phyloP scores from a whole-genome alignment of 768 basidiomycete genomes.

The Tephrocybe sp. region DNA sequence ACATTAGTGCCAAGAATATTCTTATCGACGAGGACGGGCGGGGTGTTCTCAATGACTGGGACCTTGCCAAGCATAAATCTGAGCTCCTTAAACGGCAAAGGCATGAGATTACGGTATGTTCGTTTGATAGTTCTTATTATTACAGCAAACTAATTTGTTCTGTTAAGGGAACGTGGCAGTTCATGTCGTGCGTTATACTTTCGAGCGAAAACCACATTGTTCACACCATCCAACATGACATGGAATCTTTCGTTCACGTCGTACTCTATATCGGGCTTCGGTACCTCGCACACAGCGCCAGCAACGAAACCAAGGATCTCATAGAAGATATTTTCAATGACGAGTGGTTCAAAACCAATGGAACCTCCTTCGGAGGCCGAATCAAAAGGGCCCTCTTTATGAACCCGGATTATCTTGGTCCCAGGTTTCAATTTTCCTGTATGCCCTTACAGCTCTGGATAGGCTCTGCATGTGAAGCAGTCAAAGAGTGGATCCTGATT shows the following conservation, averaged over 20 bases:
- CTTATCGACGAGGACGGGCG: background rate
- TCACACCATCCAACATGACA: background rate
- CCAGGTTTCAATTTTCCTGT: background rate
- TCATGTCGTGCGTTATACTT: conserved; percentile 27
- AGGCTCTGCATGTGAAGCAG: background rate
- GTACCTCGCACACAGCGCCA: background rate
- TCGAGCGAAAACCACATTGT: background rate
- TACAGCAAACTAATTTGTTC: background rate
- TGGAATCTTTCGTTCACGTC: background rate
- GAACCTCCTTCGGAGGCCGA: background rate
- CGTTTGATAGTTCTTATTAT: background rate
- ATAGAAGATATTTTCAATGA: background rate
- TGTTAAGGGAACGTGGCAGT: conserved; percentile 32
- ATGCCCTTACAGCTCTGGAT: background rate
- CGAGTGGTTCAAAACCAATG: background rate
- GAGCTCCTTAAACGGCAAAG: background rate
- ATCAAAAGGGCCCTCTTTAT: background rate
- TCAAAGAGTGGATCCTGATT: background rate
- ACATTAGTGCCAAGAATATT: conserved; percentile 1
- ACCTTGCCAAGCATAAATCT: background rate
- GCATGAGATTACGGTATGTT: conserved; percentile 2
- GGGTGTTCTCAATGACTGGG: conserved; percentile 1
- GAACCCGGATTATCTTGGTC: background rate
- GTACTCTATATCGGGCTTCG: conserved; percentile 11
- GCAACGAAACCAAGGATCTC: background rate